phyloP scores from a whole-genome alignment of 495 filamentous ascomycete species.

The Talaromyces proteolyticus region DNA sequence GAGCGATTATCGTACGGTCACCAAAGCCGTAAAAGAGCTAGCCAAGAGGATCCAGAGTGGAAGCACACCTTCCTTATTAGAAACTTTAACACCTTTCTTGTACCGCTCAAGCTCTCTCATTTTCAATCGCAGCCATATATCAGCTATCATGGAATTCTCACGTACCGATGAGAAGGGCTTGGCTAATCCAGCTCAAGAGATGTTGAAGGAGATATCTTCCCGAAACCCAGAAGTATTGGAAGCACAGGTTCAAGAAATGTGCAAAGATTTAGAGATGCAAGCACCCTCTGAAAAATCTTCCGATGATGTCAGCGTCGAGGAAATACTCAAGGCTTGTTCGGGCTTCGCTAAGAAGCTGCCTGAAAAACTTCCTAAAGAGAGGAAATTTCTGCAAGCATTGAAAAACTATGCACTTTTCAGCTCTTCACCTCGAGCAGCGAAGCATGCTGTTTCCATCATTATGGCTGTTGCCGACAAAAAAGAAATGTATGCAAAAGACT shows the following conservation, averaged over 20 bases:
- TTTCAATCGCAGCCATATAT: conserved; percentile 91
- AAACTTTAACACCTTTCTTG: conserved; percentile 76
- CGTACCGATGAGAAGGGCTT: conserved; percentile 73
- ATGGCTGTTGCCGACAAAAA: conserved; percentile 75
- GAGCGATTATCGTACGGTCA: conserved; percentile 85
- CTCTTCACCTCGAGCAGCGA: conserved; percentile 74
- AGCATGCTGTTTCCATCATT: conserved; percentile 87
- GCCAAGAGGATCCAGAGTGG: conserved; percentile 69
- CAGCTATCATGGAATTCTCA: conserved; percentile 81
- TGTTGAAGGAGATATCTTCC: conserved; percentile 88
- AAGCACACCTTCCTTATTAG: conserved; percentile 56
- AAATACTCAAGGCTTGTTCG: conserved; percentile 88
- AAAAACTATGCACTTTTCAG: conserved; percentile 77
- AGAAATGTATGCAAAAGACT: conserved; percentile 80
- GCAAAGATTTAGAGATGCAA: conserved; percentile 73
- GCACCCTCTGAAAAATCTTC: conserved; percentile 62
- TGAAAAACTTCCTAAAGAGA: conserved; percentile 75
- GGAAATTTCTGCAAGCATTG: conserved; percentile 77
- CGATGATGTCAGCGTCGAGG: conserved; percentile 65
- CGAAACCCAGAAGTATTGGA: conserved; percentile 84
- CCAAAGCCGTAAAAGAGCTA: conserved; percentile 85
- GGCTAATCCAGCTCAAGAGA: conserved; percentile 75
- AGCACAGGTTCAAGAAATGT: conserved; percentile 87
- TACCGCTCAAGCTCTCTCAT: conserved; percentile 78
- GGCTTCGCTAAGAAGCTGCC: conserved; percentile 83